These are phyloP conservation scores for Trichoderma virens DNA, from an alignment of 495 filamentous ascomycete species.

Conservation along the genomic window DNA sequence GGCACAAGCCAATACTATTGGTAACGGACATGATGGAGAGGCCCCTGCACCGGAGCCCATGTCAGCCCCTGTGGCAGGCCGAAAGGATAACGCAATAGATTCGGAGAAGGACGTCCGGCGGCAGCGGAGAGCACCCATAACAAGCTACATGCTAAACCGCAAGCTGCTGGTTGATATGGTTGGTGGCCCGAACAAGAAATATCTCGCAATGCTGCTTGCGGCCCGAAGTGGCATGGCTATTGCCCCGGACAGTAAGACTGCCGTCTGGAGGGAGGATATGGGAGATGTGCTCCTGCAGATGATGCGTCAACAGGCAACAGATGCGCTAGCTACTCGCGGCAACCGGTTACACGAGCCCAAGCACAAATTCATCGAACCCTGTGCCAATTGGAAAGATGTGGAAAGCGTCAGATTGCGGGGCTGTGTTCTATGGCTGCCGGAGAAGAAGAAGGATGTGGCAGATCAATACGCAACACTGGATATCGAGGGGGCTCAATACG, in stretches of 20 bases:
- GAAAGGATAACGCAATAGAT: neutral
- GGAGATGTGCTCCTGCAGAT: constrained; percentile 46
- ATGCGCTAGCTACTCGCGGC: constrained; percentile 28
- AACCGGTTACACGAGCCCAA: constrained; percentile 16
- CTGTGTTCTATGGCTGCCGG: constrained; percentile 27
- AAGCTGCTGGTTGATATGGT: neutral
- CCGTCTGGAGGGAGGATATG: constrained; percentile 63
- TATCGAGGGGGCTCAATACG: constrained; percentile 16
- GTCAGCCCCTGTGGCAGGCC: neutral
- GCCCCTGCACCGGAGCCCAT: neutral
- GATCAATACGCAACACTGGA: constrained; percentile 23
- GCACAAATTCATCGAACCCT: constrained; percentile 28
- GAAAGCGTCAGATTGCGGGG: constrained; percentile 23
- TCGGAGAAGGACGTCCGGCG: neutral
- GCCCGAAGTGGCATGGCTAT: constrained; percentile 11
- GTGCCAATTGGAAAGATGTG: constrained; percentile 27
- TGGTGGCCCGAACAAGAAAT: neutral
- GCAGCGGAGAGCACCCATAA: neutral
- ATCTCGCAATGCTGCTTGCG: constrained; percentile 11
- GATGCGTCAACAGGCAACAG: constrained; percentile 42
- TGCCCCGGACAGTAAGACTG: constrained; percentile 12
- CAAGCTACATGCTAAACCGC: constrained; percentile 8
- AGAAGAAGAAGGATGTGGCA: neutral
- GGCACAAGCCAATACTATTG: constrained; percentile 1
- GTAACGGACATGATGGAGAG: neutral